Conservation (phyloP, 202 grass and related monocot genomes). For the Dendrocalamus latiflorus region DNA sequence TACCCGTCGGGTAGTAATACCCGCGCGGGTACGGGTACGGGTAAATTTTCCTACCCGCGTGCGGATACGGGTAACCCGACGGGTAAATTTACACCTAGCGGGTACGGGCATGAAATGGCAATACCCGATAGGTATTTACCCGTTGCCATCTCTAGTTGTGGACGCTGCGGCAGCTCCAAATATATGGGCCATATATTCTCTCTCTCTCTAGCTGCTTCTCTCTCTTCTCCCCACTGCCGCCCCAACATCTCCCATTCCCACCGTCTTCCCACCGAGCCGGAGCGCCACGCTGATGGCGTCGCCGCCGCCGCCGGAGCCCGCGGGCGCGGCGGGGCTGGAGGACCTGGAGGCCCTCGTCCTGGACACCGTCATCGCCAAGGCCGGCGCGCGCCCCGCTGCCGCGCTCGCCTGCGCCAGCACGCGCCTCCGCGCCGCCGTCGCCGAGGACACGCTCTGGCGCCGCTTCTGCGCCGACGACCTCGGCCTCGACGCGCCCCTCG, state of each 20-base stretch:
- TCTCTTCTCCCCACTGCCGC: not conserved
- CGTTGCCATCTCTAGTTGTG: too few species aligned
- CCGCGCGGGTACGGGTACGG: too few species aligned
- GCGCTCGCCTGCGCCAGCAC: slow-evolving; percentile 59
- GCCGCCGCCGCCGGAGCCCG: not conserved
- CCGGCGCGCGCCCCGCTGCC: slow-evolving; percentile 44
- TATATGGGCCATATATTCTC: not conserved
- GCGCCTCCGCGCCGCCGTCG: slow-evolving; percentile 42
- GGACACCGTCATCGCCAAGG: slow-evolving; percentile 59
- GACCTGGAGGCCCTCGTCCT: slow-evolving; percentile 46
- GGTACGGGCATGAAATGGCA: too few species aligned
- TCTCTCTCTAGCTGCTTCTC: not conserved
- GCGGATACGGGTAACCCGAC: too few species aligned
- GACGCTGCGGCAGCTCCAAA: too few species aligned
- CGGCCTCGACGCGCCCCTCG: slow-evolving; percentile 50
- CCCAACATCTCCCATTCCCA: not conserved
- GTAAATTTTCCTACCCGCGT: too few species aligned
- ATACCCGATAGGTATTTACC: too few species aligned
- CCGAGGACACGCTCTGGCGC: slow-evolving; percentile 61
- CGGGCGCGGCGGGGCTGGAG: slow-evolving; percentile 37
- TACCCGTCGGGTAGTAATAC: too few species aligned
- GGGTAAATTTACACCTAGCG: too few species aligned
- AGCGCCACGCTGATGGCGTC: slow-evolving; percentile 11
- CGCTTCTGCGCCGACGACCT: slow-evolving; percentile 67
- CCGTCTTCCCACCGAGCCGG: not conserved